Evolutionary conservation across 2,329 filamentous ascomycete genomes (phyloP), one percentile per base, ranked within the genome.

Genomic region (Aureobasidium sp.): DNA sequence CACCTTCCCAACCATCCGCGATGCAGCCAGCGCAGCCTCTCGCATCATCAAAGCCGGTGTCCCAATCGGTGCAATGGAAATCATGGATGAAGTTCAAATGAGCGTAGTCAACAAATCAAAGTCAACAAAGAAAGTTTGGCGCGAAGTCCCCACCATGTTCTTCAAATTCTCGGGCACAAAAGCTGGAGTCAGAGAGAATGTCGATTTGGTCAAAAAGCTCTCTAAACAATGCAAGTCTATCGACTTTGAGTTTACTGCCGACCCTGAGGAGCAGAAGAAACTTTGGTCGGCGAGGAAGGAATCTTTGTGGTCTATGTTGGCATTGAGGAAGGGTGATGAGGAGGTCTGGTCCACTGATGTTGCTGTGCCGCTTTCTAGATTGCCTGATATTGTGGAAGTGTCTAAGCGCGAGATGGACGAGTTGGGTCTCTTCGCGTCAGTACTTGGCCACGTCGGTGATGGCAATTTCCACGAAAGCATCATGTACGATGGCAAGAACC

Each of bases 391-490:
- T 52, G 85, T 87, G 42, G 91, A 96, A 72, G 80, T 91, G 47
- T 92, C 89, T 65, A 96, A 96, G 78, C 89, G 90, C 71, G 90
- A 96, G 70, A 87, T 96, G 82, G 89, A 93, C 69, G 86, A 90
- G 13, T 80, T 96, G 12, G 91, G 90, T 0, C 77, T 96, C 1
- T 96, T 96, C 72, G 90, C 91, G 1, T 91, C 88, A 69, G 89
- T 96, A 32, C 79, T 97, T 4, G 92, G 92, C 3, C 92, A 97
- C 70, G 88, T 97, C 62, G 92, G 92, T 13, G 92, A 96, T 71
- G 92, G 92, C 41, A 97, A 97, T 74, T 97, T 97, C 77, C 92
- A 97, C 73, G 87, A 92, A 72, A 90, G 88, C 71, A 94, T 97
- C 75, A 87, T 97, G 76, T 97, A 96, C 73, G 85, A 94, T 74